Conservation (phyloP, 495 filamentous ascomycete species). For the Cetradonia linearis region DNA sequence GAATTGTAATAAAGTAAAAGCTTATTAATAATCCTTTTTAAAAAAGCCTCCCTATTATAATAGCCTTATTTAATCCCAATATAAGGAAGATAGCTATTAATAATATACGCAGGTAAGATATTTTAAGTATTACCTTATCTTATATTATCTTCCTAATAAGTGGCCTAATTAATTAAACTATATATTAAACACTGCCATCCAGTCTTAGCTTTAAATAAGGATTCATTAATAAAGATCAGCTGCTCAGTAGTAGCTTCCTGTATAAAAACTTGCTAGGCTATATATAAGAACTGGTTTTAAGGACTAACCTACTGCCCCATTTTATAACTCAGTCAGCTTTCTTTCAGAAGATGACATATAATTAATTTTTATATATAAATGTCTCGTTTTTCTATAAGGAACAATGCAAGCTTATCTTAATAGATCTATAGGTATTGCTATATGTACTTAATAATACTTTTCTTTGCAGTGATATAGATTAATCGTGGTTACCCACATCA, state of each 20-base stretch:
- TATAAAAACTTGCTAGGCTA: neutral
- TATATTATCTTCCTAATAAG: neutral
- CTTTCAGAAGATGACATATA: neutral
- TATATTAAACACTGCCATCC: neutral
- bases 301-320: neutral
- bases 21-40: neutral
- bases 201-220: conserved; percentile 1
- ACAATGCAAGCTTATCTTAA: neutral
- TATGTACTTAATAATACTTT: neutral
- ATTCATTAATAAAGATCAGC: neutral
- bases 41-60: neutral
- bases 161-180: neutral
- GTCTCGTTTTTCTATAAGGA: neutral
- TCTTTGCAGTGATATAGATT: neutral
- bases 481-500: fast-evolving
- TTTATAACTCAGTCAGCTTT: neutral
- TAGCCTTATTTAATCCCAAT: neutral
- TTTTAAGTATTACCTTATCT: neutral
- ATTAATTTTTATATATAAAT: neutral
- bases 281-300: neutral
- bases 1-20: neutral
- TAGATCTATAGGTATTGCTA: neutral
- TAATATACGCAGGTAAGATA: neutral
- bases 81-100: neutral
- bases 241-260: neutral